Evolutionary conservation across 139 green algal genomes (phyloP).

Genomic region (Eudorina sp.): DNA sequence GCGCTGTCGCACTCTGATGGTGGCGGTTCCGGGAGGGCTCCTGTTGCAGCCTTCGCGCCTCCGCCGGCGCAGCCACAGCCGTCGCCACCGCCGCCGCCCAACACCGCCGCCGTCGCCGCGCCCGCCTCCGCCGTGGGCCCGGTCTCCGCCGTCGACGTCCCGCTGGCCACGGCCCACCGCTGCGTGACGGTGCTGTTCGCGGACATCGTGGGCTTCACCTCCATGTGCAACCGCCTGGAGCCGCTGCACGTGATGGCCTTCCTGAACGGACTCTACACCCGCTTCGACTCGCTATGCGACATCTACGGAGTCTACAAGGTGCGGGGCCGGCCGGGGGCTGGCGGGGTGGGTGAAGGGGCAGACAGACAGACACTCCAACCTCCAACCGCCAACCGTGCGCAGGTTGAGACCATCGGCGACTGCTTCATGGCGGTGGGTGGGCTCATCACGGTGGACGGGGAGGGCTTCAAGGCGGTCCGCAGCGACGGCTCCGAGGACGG

Average conservation of each 20-base stretch:
- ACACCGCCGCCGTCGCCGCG: background rate
- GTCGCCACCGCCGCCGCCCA: too few relatives aligned
- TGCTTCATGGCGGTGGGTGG: slow-evolving; percentile 63
- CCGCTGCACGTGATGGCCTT: slow-evolving; percentile 40
- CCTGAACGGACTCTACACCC: slow-evolving; percentile 53
- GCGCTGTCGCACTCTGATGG: too few relatives aligned
- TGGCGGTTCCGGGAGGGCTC: too few relatives aligned
- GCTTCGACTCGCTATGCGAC: slow-evolving; percentile 51
- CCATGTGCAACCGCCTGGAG: slow-evolving; percentile 45
- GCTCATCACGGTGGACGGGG: slow-evolving; percentile 22
- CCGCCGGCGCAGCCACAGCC: too few relatives aligned
- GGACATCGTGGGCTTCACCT: slow-evolving; percentile 50
- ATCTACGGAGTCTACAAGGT: slow-evolving; percentile 62
- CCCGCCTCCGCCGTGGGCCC: background rate
- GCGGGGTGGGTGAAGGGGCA: background rate
- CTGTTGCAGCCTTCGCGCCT: too few relatives aligned
- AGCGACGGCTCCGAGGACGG: slow-evolving; percentile 7
- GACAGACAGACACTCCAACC: background rate
- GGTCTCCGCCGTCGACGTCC: background rate
- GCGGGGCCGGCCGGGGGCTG: background rate
- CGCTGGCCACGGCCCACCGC: slow-evolving; percentile 23
- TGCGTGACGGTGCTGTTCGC: slow-evolving; percentile 37
- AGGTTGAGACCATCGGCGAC: slow-evolving; percentile 68
- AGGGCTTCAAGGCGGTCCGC: slow-evolving; percentile 40
- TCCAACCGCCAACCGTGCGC: background rate